These are phyloP conservation scores for Mycosphaerella arachidis DNA, from an alignment of 2,329 filamentous ascomycete genomes.

Conservation along the genomic window DNA sequence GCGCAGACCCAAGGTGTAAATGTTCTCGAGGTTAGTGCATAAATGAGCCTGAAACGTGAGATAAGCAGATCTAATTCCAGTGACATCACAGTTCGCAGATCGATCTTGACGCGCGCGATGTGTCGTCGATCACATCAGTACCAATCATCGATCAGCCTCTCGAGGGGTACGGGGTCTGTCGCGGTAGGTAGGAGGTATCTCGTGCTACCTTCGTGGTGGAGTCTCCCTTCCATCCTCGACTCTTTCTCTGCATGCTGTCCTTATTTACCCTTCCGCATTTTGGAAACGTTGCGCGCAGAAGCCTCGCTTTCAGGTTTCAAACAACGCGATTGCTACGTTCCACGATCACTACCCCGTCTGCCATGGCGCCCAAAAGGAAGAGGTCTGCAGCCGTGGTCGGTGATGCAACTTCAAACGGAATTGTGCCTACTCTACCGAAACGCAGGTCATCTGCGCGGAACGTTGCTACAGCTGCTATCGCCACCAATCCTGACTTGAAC, in stretches of 20 bases:
- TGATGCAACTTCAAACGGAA: background rate
- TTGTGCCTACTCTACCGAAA: conserved; percentile 9
- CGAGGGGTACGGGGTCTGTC: background rate
- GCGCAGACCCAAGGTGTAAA: background rate
- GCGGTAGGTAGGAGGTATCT: background rate
- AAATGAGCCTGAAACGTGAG: background rate
- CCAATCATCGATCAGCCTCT: background rate
- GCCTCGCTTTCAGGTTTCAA: no score
- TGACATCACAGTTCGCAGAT: background rate
- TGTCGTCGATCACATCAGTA: background rate
- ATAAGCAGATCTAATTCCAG: background rate
- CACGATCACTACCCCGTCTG: no score
- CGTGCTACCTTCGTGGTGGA: background rate
- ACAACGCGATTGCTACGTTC: background rate
- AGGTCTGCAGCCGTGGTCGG: background rate
- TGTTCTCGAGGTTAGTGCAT: background rate
- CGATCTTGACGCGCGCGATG: background rate
- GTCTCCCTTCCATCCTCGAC: background rate
- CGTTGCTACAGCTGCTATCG: conserved; percentile 11
- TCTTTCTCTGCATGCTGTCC: background rate
- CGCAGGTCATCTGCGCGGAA: conserved; percentile 16
- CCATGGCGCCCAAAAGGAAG: conserved; percentile 15
- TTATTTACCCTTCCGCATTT: background rate
- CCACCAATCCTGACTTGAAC: conserved; percentile 32
- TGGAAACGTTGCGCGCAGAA: background rate